Evolutionary conservation across 805 yeast genomes (phyloP).

Genomic region (Lipomyces spencermartinsiae): DNA sequence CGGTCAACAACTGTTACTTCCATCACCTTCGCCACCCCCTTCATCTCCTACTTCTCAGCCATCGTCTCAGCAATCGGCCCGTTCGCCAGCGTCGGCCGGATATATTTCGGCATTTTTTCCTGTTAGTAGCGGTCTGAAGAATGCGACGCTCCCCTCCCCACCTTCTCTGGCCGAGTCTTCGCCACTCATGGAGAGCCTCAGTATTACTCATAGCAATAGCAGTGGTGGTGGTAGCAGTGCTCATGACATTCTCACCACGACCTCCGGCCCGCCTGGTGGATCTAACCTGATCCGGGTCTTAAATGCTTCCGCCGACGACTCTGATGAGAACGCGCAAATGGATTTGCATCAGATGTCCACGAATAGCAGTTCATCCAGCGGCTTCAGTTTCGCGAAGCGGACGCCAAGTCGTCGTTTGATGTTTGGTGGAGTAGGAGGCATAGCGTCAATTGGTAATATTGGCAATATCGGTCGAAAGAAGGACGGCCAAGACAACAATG

Average conservation of each 20-base stretch:
- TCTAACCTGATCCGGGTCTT: conserved; percentile 23
- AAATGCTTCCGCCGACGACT: conserved; percentile 14
- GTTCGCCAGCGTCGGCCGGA: not conserved
- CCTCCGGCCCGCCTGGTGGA: conserved; percentile 7
- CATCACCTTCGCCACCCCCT: conserved; percentile 1
- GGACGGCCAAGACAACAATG: conserved; percentile 24
- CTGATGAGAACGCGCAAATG: conserved; percentile 12
- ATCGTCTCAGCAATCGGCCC: not conserved
- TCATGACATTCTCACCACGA: not conserved
- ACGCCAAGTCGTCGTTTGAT: conserved; percentile 22
- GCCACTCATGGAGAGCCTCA: conserved; percentile 12
- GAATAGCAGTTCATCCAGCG: conserved; percentile 15
- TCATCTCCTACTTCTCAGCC: not conserved
- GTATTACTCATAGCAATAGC: conserved; percentile 15
- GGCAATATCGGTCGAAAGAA: conserved; percentile 31
- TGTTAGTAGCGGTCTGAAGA: conserved; percentile 15
- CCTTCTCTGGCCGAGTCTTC: conserved; percentile 11
- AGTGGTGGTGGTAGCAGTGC: conserved; percentile 13
- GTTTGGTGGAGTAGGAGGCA: conserved; percentile 27
- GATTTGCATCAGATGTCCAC: conserved; percentile 4
- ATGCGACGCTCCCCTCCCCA: conserved; percentile 7
- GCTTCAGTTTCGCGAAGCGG: conserved; percentile 23
- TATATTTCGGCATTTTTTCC: conserved; percentile 6
- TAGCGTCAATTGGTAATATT: conserved; percentile 23
- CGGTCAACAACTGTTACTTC: not conserved